Evolutionary conservation across 78 protist species (phyloP), one percentile per base, ranked within the genome.

Genomic region (Chrysochromulina parva): DNA sequence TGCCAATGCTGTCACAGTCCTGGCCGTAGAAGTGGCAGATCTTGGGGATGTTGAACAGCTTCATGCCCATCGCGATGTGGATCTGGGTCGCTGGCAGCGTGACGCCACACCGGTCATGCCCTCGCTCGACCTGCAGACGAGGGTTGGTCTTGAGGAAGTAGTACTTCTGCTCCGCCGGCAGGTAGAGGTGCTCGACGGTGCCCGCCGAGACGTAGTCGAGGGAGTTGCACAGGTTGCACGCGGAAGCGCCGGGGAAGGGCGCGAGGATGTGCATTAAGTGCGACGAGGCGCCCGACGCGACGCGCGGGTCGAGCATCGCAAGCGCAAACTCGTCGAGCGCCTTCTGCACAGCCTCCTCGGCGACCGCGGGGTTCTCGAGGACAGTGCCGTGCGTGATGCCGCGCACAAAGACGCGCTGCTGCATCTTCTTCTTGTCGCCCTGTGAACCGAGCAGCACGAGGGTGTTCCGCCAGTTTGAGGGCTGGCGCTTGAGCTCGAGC

Each of bases 61-160:
- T 98, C 38, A 98, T 95, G 67, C 99, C 99, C 99, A 97, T 97
- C 47, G 98, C 98, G 9, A 98, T 97, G 84, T 96, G 96, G 65
- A 98, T 95, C 97, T 96, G 97, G 5, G 96, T 87, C 38, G 99
- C 98, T 3, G 99, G 99, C 59, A 97, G 93, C 88, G 95, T 94
- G 85, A 95, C 92, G 60, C 94, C 97, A n/a, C n/a, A n/a, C n/a
- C n/a, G 28, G 95, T 74, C 84, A 95, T 57, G 67, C 92, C 82
- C 92, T 97, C 97, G 0, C 98, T 95, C 50, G 95, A 95, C 9
- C 97, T 95, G 60, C 96, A 96, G 90, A 96, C 98, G 24, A 97
- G 98, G n/a, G n/a, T n/a, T n/a, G n/a, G n/a, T n/a, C 92, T 97
- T 98, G 73, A 97, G 92, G 92, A 97, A 97, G 92, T 20, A 92